Evolutionary conservation across 495 filamentous ascomycete species (phyloP).

Genomic region (Penicillium robsamsonii): DNA sequence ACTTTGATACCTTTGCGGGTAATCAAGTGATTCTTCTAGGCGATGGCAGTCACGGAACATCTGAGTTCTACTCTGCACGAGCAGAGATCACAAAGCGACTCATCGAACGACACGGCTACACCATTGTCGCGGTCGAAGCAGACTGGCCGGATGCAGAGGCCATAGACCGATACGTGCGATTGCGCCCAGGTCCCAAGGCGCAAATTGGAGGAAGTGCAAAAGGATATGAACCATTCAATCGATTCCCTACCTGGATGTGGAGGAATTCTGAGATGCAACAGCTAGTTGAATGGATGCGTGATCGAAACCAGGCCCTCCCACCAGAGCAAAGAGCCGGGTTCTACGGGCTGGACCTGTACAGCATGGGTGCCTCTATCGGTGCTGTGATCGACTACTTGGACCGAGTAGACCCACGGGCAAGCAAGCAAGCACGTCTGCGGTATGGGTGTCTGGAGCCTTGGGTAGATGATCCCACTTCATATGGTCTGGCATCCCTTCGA

Average conservation of each 20-base stretch:
- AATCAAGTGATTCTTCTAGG: slow-evolving; percentile 53
- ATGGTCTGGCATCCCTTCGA: slow-evolving; percentile 48
- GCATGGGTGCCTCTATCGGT: slow-evolving; percentile 50
- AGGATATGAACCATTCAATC: slow-evolving; percentile 45
- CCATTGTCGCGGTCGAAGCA: slow-evolving; percentile 55
- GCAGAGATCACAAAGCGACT: slow-evolving; percentile 55
- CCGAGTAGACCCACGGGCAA: slow-evolving; percentile 44
- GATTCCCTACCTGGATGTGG: slow-evolving; percentile 66
- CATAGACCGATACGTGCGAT: slow-evolving; percentile 56
- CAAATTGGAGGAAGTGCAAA: slow-evolving; percentile 28
- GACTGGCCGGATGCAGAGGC: slow-evolving; percentile 61
- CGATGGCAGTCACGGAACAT: slow-evolving; percentile 58
- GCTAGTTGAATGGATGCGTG: slow-evolving; percentile 57
- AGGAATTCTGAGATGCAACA: slow-evolving; percentile 54
- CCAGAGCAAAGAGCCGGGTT: slow-evolving; percentile 44
- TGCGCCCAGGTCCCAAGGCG: slow-evolving; percentile 39
- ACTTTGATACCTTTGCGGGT: slow-evolving; percentile 46
- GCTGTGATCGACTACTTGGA: slow-evolving; percentile 56
- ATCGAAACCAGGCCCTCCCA: slow-evolving; percentile 39
- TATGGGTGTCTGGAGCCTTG: slow-evolving; percentile 52
- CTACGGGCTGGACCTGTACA: slow-evolving; percentile 57
- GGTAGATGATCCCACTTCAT: slow-evolving; percentile 52
- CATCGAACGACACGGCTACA: slow-evolving; percentile 53
- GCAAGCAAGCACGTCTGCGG: slow-evolving; percentile 40
- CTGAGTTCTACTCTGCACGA: slow-evolving; percentile 57